Percentiles rank a stretch among this genome's conserved stretches.
Evolutionary conservation across 2,329 filamentous ascomycete genomes (phyloP).

Genomic region (Botrytis tulipae): DNA sequence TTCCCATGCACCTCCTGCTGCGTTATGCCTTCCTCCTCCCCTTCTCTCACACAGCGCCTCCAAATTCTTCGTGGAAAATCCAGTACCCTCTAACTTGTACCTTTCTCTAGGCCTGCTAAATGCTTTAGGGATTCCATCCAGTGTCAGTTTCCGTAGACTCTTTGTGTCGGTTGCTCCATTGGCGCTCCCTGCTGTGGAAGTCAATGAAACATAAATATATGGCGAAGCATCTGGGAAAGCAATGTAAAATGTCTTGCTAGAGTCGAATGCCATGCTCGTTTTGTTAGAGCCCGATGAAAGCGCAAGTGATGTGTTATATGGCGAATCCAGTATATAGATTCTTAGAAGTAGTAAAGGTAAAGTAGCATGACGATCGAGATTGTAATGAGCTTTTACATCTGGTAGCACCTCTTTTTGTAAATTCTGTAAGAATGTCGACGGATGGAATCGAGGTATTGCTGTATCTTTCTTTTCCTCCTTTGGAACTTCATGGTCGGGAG

Average conservation of each 20-base stretch:
- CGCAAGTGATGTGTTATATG: conserved; percentile 65
- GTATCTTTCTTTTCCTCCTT: conserved; percentile 44
- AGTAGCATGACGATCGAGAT: conserved; percentile 67
- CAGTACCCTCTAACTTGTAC: conserved; percentile 66
- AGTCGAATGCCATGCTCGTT: conserved; percentile 48
- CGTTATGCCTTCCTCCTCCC: conserved; percentile 68
- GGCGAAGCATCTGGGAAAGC: conserved; percentile 81
- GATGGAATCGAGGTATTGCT: conserved; percentile 69
- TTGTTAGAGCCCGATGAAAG: conserved; percentile 36
- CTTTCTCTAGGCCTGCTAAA: conserved; percentile 72
- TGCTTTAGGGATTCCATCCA: conserved; percentile 79
- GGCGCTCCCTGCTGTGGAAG: conserved; percentile 55
- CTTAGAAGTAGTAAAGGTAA: conserved; percentile 73
- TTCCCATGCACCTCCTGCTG: conserved; percentile 74
- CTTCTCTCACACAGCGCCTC: conserved; percentile 65
- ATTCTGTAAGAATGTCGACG: conserved; percentile 73
- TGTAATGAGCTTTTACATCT: conserved; percentile 80
- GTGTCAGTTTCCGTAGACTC: conserved; percentile 67
- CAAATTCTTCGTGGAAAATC: conserved; percentile 69
- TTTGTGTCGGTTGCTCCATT: conserved; percentile 50
- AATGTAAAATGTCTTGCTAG: conserved; percentile 71
- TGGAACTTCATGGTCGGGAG: background rate
- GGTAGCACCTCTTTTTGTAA: conserved; percentile 73
- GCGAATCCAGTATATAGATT: conserved; percentile 76
- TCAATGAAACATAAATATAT: conserved; percentile 65